Conservation (phyloP, 805 yeast species). For the Danielozyma ontarioensis region DNA sequence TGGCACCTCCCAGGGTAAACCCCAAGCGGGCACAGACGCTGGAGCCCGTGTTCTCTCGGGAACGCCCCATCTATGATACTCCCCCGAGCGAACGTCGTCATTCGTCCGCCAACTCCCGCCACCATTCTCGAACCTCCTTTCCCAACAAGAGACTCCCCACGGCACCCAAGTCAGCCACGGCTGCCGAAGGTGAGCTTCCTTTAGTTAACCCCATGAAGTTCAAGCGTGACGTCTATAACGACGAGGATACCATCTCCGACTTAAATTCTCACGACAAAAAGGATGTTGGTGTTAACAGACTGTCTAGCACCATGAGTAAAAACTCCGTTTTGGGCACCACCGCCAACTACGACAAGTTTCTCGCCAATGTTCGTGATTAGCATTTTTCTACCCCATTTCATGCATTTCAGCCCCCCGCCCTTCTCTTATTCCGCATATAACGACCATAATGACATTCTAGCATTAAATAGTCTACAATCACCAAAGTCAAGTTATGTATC, state of each 20-base stretch:
- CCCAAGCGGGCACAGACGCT: too few relatives aligned
- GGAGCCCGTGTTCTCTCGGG: too few relatives aligned
- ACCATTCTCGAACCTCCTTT: too few relatives aligned
- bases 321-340: constrained; percentile 36
- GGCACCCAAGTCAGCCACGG: neutral
- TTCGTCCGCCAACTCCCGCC: too few relatives aligned
- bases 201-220: neutral
- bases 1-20: constrained; percentile 1
- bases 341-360: constrained; percentile 31
- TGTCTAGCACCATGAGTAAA: constrained; percentile 26
- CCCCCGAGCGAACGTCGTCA: too few relatives aligned
- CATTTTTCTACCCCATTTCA: neutral
- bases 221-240: too few relatives aligned
- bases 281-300: constrained; percentile 14
- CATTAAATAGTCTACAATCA: too few relatives aligned
- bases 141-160: neutral
- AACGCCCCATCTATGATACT: too few relatives aligned
- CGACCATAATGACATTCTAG: too few relatives aligned
- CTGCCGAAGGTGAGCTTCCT: neutral
- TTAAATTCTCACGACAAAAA: neutral
- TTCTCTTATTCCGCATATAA: too few relatives aligned
- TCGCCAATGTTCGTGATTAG: constrained; percentile 17
- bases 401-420: too few relatives aligned
- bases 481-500: too few relatives aligned
- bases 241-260: neutral